Evolutionary conservation across 805 yeast species (phyloP).

Genomic region (Nakazawaea laoshanensis): DNA sequence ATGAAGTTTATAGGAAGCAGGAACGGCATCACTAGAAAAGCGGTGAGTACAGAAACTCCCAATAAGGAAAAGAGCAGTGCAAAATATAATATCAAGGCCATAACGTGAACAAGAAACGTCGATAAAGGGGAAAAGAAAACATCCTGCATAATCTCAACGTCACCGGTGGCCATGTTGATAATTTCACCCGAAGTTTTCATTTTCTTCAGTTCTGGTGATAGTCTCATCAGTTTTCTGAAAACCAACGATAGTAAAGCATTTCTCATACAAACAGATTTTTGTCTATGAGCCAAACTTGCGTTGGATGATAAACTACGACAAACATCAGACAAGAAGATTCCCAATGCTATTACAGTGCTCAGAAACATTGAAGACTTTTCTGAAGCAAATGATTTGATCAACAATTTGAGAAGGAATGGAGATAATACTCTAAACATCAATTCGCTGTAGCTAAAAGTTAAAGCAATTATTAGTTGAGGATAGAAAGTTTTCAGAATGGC

Average conservation of each 20-base stretch:
- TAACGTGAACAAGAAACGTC: constrained; percentile 35
- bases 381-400: too few species aligned
- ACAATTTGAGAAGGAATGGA: too few species aligned
- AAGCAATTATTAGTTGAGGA: too few species aligned
- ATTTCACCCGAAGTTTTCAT: constrained; percentile 58
- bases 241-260: constrained; percentile 50
- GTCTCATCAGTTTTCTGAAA: constrained; percentile 49
- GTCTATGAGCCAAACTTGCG: too few species aligned
- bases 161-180: constrained; percentile 58
- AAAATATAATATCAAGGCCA: constrained; percentile 35
- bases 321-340: too few species aligned
- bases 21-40: constrained; percentile 41
- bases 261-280: constrained; percentile 38
- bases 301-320: too few species aligned
- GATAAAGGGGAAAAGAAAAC: constrained; percentile 35
- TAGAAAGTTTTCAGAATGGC: too few species aligned
- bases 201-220: constrained; percentile 49
- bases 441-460: too few species aligned
- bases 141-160: constrained; percentile 49
- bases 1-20: constrained; percentile 50
- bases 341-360: too few species aligned
- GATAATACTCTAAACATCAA: too few species aligned
- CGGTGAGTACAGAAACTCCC: constrained; percentile 54
- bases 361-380: too few species aligned
- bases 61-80: constrained; percentile 41